Conservation (phyloP, 768 basidiomycete species). For the Lanmaoa rubissima region DNA sequence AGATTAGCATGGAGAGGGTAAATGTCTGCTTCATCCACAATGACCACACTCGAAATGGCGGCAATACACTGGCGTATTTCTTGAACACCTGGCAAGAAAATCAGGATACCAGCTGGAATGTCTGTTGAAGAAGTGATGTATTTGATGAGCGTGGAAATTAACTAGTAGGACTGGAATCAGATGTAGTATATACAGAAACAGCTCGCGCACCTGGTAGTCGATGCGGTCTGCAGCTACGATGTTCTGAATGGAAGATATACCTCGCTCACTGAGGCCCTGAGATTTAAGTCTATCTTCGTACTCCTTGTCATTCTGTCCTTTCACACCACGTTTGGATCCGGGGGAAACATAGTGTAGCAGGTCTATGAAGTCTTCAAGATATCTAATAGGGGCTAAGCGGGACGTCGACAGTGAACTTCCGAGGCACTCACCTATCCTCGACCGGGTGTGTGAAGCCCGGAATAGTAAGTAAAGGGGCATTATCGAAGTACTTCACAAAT, state of each 20-base stretch:
- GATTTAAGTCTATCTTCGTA: conserved; percentile 48
- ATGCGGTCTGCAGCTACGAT: conserved; percentile 61
- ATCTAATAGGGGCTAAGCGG: conserved; percentile 42
- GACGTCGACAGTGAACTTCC: neutral
- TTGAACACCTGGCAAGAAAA: conserved; percentile 90
- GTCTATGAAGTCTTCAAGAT: conserved; percentile 78
- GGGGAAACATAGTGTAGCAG: conserved; percentile 54
- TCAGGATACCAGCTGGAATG: conserved; percentile 63
- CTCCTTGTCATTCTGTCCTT: conserved; percentile 36
- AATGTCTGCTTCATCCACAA: conserved; percentile 43
- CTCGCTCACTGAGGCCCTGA: conserved; percentile 51
- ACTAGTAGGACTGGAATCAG: conserved; percentile 33
- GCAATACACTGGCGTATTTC: conserved; percentile 81
- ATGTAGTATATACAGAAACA: neutral
- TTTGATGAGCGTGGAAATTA: conserved; percentile 64
- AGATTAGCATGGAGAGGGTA: conserved; percentile 90
- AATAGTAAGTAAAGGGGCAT: conserved; percentile 79
- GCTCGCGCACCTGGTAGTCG: conserved; percentile 60
- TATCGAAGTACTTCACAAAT: conserved; percentile 80
- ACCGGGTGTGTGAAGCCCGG: conserved; percentile 83
- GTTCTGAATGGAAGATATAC: conserved; percentile 54
- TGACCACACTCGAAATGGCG: conserved; percentile 40
- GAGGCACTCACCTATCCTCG: conserved; percentile 55
- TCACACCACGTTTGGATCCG: conserved; percentile 32
- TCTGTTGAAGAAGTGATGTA: conserved; percentile 54